A percentile compares a stretch with the other conserved stretches of the same genome.
phyloP scores from a whole-genome alignment of 257 asterid genomes.

The Capsicum chinense region DNA sequence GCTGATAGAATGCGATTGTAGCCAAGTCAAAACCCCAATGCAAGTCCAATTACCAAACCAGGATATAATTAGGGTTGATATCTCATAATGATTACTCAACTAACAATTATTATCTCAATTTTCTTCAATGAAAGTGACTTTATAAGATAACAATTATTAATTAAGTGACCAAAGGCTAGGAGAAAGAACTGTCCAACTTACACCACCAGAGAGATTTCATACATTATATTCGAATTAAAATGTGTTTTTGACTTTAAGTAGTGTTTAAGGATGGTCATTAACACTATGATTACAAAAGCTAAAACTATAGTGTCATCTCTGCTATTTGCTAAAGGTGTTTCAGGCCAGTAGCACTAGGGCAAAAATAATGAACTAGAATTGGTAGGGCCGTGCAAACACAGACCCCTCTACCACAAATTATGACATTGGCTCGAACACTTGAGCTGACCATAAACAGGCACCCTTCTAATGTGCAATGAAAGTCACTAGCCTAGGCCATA shows the following conservation, averaged over 20 bases:
- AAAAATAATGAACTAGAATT: too few species aligned
- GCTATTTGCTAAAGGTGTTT: too few species aligned
- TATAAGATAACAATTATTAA: too few species aligned
- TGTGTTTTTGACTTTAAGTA: too few species aligned
- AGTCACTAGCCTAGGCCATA: constrained; percentile 39
- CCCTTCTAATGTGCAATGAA: constrained; percentile 46
- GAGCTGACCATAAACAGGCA: constrained; percentile 30
- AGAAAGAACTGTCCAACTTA: neutral
- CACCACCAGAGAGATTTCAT: neutral
- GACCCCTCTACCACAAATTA: constrained; percentile 34
- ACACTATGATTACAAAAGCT: neutral
- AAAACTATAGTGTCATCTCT: neutral
- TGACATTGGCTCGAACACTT: constrained; percentile 36
- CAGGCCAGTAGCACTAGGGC: too few species aligned
- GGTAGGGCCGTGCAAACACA: constrained; percentile 34
- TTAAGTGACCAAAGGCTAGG: neutral
- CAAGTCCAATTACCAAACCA: too few species aligned
- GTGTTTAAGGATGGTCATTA: too few species aligned
- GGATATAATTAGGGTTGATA: too few species aligned
- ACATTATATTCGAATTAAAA: too few species aligned
- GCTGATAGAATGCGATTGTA: neutral
- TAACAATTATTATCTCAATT: too few species aligned
- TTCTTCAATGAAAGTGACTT: too few species aligned
- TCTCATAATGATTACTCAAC: too few species aligned
- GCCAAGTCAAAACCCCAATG: neutral